phyloP scores from a whole-genome alignment of 495 filamentous ascomycete genomes.

The Talaromyces nanjingensis region DNA sequence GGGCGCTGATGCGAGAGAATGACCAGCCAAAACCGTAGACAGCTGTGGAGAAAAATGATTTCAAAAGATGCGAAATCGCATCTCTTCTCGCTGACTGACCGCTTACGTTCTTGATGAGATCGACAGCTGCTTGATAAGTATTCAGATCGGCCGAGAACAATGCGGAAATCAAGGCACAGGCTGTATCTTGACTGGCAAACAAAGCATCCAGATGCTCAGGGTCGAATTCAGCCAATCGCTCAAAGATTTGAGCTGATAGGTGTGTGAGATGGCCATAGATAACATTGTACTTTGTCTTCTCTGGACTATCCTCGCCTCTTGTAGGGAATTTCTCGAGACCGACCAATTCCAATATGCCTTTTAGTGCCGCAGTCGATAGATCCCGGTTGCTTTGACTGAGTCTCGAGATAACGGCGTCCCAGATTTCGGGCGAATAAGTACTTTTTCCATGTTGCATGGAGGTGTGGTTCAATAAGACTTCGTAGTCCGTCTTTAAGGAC shows the following conservation, averaged over 20 bases:
- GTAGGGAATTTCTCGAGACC: conserved; percentile 64
- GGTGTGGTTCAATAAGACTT: conserved; percentile 50
- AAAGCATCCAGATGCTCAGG: conserved; percentile 55
- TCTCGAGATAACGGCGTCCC: conserved; percentile 66
- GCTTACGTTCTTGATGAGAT: conserved; percentile 73
- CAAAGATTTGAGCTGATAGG: conserved; percentile 64
- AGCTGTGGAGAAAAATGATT: conserved; percentile 54
- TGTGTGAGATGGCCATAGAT: conserved; percentile 62
- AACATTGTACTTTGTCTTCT: conserved; percentile 64
- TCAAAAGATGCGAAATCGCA: conserved; percentile 64
- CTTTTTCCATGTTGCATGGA: conserved; percentile 60
- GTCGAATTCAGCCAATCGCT: conserved; percentile 67
- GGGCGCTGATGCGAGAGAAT: conserved; percentile 46
- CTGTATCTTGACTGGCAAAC: conserved; percentile 54
- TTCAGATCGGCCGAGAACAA: conserved; percentile 63
- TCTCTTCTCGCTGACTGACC: conserved; percentile 62
- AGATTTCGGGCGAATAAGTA: conserved; percentile 60
- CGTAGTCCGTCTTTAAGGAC: conserved; percentile 63
- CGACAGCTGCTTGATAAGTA: conserved; percentile 66
- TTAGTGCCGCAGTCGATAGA: conserved; percentile 63
- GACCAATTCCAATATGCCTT: conserved; percentile 60
- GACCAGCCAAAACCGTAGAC: conserved; percentile 56
- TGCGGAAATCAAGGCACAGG: conserved; percentile 59
- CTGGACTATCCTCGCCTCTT: conserved; percentile 40
- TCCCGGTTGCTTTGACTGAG: conserved; percentile 56